These are phyloP conservation scores for Verticillium alfalfae DNA, from an alignment of 2,329 filamentous ascomycete genomes.

Conservation along the genomic window DNA sequence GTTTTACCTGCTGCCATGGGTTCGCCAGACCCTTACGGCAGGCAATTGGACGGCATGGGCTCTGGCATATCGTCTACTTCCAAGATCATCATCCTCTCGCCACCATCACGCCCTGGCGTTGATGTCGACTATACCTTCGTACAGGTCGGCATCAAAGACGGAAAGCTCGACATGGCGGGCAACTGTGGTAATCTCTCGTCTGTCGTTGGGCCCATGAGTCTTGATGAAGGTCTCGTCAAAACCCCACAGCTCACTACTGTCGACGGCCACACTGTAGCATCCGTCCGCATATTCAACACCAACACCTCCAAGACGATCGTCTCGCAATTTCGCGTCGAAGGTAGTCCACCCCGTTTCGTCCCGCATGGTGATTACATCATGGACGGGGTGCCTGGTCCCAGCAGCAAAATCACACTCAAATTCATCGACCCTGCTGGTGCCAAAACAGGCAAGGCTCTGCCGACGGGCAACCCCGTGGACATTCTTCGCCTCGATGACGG, in stretches of 20 bases:
- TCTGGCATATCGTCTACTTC: constrained; percentile 22
- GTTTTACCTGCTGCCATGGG: constrained; percentile 21
- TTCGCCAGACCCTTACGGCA: constrained; percentile 12
- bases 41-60: constrained; percentile 13
- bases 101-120: constrained; percentile 28
- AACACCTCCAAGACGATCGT: constrained; percentile 50
- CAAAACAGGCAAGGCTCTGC: constrained; percentile 30
- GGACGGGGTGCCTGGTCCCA: constrained; percentile 31
- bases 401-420: constrained; percentile 26
- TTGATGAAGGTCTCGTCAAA: constrained; percentile 40
- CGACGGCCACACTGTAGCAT: constrained; percentile 3
- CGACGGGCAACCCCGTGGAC: constrained; percentile 30
- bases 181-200: constrained; percentile 62
- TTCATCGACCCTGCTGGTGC: constrained; percentile 34
- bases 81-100: constrained; percentile 53
- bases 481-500: constrained; percentile 19
- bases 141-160: constrained; percentile 51
- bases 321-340: constrained; percentile 26
- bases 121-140: constrained; percentile 61
- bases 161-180: constrained; percentile 49
- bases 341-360: constrained; percentile 17
- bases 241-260: constrained; percentile 2
- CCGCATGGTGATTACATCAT: constrained; percentile 27
- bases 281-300: constrained; percentile 50
- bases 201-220: constrained; percentile 53